phyloP scores from a whole-genome alignment of 2,329 filamentous ascomycete species.

The Hymenoscyphus fructigenus region DNA sequence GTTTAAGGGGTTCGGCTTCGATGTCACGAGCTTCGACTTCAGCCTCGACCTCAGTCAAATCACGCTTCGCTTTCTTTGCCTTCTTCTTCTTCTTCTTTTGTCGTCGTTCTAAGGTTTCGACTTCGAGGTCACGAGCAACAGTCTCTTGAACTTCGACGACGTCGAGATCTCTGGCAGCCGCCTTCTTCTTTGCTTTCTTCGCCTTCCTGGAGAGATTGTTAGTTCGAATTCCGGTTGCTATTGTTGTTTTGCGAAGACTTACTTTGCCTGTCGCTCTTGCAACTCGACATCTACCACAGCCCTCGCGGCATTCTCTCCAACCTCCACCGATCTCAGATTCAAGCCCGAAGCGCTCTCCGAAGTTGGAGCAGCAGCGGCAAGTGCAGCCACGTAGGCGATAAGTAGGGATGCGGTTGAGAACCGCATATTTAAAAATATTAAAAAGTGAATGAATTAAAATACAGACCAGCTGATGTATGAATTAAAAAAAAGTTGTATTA shows the following conservation, averaged over 20 bases:
- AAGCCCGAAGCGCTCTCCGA: background rate
- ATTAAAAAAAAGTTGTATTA: background rate
- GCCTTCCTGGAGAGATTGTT: background rate
- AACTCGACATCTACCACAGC: background rate
- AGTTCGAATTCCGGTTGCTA: background rate
- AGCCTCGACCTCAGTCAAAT: background rate
- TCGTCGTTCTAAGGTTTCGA: background rate
- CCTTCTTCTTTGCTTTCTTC: background rate
- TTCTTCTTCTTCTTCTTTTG: background rate
- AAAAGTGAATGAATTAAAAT: background rate
- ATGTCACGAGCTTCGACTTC: background rate
- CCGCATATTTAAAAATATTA: slow-evolving; percentile 18
- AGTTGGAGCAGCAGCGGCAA: slow-evolving; percentile 13
- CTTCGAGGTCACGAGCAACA: background rate
- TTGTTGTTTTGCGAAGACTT: background rate
- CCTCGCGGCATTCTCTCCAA: background rate
- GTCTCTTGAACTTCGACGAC: background rate
- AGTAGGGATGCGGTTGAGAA: slow-evolving; percentile 19
- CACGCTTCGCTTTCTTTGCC: background rate
- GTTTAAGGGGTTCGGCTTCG: background rate
- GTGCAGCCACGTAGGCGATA: slow-evolving; percentile 12
- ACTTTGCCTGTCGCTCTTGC: background rate
- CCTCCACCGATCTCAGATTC: slow-evolving; percentile 9
- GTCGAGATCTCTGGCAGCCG: background rate
- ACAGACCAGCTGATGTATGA: slow-evolving; percentile 2